A percentile compares a stretch with the other conserved stretches of the same genome.
Evolutionary conservation across 2,329 filamentous ascomycete species (phyloP).

Genomic region (Aureobasidium sp.): DNA sequence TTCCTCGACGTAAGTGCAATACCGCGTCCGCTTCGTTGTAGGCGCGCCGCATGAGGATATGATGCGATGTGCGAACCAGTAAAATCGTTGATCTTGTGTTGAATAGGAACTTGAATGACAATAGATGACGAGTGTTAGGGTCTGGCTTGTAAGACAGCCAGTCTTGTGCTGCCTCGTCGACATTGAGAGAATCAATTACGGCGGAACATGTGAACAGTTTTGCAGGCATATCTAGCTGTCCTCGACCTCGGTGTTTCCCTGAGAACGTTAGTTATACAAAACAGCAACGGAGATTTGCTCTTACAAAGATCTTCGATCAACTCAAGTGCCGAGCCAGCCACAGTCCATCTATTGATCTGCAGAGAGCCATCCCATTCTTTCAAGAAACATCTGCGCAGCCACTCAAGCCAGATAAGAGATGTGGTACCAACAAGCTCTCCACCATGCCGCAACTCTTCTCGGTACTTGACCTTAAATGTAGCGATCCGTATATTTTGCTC

Average conservation of each 20-base stretch:
- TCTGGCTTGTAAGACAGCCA: constrained; percentile 58
- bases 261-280: constrained; percentile 17
- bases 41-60: constrained; percentile 63
- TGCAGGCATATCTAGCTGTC: constrained; percentile 48
- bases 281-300: background rate
- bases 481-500: constrained; percentile 10
- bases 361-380: constrained; percentile 73
- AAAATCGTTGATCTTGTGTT: constrained; percentile 61
- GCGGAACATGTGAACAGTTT: constrained; percentile 68
- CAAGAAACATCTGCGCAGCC: constrained; percentile 66
- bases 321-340: constrained; percentile 68
- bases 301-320: constrained; percentile 52
- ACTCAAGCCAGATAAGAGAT: constrained; percentile 48
- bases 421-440: constrained; percentile 15
- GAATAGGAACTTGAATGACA: constrained; percentile 78
- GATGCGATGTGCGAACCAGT: constrained; percentile 84
- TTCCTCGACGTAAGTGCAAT: constrained; percentile 11
- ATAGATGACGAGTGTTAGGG: constrained; percentile 60
- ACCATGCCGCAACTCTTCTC: background rate
- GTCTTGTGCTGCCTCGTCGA: constrained; percentile 62
- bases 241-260: constrained; percentile 9
- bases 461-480: background rate
- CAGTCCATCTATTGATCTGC: constrained; percentile 58
- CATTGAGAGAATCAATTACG: constrained; percentile 67
- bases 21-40: constrained; percentile 14